Evolutionary conservation across 441 rosid genomes (phyloP).

Genomic region (Corymbia calophylla): DNA sequence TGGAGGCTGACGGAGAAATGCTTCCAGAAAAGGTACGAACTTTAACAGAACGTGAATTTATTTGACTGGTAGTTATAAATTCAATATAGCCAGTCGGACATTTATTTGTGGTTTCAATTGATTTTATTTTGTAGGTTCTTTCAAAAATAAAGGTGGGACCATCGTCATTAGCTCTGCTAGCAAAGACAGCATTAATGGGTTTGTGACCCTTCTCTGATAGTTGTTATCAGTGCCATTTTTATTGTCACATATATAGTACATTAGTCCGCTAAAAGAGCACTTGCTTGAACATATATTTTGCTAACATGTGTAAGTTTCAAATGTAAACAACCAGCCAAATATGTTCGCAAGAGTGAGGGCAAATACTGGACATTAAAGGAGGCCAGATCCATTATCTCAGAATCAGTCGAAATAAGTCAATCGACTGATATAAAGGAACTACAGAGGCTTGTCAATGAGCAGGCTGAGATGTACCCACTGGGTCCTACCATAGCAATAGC

Average conservation of each 20-base stretch:
- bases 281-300: constrained; percentile 1
- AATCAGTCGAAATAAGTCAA: constrained; percentile 84
- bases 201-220: constrained; percentile 21
- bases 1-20: constrained; percentile 38
- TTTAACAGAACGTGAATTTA: background rate
- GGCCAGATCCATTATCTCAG: constrained; percentile 65
- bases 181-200: constrained; percentile 86
- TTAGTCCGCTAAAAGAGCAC: background rate
- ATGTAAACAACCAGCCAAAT: constrained; percentile 58
- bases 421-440: constrained; percentile 50
- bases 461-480: constrained; percentile 89
- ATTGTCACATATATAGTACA: background rate
- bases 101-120: background rate
- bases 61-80: constrained; percentile 4
- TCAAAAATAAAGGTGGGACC: constrained; percentile 82
- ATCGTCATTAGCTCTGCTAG: constrained; percentile 76
- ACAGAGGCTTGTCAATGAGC: constrained; percentile 62
- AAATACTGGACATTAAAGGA: constrained; percentile 73
- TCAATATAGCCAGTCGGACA: background rate
- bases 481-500: constrained; percentile 85
- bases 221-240: background rate
- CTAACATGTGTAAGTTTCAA: constrained; percentile 6
- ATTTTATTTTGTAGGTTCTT: constrained; percentile 37
- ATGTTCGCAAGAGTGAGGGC: constrained; percentile 89
- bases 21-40: constrained; percentile 47